phyloP scores from a whole-genome alignment of 306 rosid genomes.

The Nissolia schottii region DNA sequence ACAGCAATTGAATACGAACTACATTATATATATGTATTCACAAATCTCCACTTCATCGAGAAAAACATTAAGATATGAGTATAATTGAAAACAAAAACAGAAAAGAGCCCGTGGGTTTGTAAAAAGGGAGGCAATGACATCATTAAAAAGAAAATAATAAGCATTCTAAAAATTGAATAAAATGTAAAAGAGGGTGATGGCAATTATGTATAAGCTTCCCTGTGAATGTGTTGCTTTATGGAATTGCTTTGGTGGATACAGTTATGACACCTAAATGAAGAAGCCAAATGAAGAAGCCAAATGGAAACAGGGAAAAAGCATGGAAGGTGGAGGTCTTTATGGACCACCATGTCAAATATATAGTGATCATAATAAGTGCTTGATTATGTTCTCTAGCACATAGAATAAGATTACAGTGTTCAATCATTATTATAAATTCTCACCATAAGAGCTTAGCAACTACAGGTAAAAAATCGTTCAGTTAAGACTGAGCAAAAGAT shows the following conservation, averaged over 20 bases:
- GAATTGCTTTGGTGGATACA: constrained; percentile 36
- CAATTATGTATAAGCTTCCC: constrained; percentile 25
- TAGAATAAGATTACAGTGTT: too few relatives aligned
- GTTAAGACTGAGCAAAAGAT: too few relatives aligned
- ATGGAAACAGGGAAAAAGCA: constrained; percentile 40
- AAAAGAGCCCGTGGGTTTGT: too few relatives aligned
- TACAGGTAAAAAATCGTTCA: too few relatives aligned
- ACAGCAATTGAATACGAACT: not conserved
- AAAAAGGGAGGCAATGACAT: not conserved
- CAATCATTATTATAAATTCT: too few relatives aligned
- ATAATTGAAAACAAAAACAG: constrained; percentile 17
- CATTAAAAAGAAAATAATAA: not conserved
- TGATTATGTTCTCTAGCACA: too few relatives aligned
- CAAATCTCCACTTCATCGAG: constrained; percentile 10
- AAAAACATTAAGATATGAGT: not conserved
- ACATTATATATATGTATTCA: not conserved
- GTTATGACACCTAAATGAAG: constrained; percentile 30
- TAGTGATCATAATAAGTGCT: too few relatives aligned
- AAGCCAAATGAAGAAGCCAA: too few relatives aligned
- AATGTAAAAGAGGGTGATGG: constrained; percentile 10
- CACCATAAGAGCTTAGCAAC: too few relatives aligned
- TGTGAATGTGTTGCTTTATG: constrained; percentile 34
- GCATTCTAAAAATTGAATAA: constrained; percentile 22
- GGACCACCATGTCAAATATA: constrained; percentile 59
- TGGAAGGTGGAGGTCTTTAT: constrained; percentile 26